These are phyloP conservation scores for Epichloe bromicola DNA, from an alignment of 2,329 filamentous ascomycete genomes.

Conservation along the genomic window DNA sequence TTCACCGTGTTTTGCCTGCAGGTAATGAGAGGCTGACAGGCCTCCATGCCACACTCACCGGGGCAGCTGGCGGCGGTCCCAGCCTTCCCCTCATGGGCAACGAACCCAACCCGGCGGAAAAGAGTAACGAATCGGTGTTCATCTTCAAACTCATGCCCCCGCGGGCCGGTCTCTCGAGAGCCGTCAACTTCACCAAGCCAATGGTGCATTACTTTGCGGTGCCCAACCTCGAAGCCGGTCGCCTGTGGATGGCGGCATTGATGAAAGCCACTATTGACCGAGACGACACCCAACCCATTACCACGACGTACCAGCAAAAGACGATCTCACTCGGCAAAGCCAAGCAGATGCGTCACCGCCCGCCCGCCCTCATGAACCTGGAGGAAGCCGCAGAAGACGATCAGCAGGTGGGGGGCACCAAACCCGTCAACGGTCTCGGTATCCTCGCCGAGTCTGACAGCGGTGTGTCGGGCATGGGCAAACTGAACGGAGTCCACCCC, in stretches of 20 bases:
- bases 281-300: constrained; percentile 66
- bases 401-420: constrained; percentile 8
- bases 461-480: constrained; percentile 30
- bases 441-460: constrained; percentile 31
- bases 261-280: constrained; percentile 99
- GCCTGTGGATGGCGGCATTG: constrained; percentile 94
- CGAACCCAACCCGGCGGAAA: constrained; percentile 24
- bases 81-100: constrained; percentile 41
- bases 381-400: constrained; percentile 28
- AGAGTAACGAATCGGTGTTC: constrained; percentile 61
- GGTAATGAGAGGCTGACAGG: constrained; percentile 85
- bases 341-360: constrained; percentile 73
- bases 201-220: constrained; percentile 97
- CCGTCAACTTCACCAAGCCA: constrained; percentile 94
- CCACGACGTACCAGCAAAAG: constrained; percentile 91
- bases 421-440: constrained; percentile 25
- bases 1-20: constrained; percentile 89
- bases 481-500: constrained; percentile 19
- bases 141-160: constrained; percentile 97
- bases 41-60: constrained; percentile 81
- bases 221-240: constrained; percentile 74
- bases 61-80: constrained; percentile 51
- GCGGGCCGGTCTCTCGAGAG: constrained; percentile 71
- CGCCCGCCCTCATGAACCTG: constrained; percentile 72
- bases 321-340: constrained; percentile 90